These are phyloP conservation scores for Geotrichum klebahnii DNA, from an alignment of 1,139 yeast species.

Conservation along the genomic window DNA sequence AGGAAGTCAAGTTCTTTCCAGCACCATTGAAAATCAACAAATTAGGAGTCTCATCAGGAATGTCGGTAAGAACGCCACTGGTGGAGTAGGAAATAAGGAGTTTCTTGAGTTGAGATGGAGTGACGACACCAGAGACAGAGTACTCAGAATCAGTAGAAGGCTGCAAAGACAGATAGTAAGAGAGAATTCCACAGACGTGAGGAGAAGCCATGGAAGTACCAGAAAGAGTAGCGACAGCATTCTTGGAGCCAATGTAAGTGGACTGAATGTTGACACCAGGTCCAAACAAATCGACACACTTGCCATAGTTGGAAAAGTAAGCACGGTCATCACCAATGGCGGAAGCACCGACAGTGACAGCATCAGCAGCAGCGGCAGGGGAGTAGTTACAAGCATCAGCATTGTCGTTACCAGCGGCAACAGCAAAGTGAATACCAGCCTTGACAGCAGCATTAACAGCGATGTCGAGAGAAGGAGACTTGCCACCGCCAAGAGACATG, in stretches of 20 bases:
- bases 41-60: conserved; percentile 84
- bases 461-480: conserved; percentile 49
- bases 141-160: conserved; percentile 79
- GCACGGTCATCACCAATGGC: conserved; percentile 50
- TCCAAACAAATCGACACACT: conserved; percentile 62
- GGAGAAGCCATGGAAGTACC: conserved; percentile 99
- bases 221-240: conserved; percentile 83
- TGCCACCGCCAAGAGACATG: conserved; percentile 63
- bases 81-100: conserved; percentile 79
- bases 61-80: conserved; percentile 58
- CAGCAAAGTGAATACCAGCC: conserved; percentile 59
- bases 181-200: conserved; percentile 79
- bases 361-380: conserved; percentile 58
- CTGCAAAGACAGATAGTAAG: conserved; percentile 87
- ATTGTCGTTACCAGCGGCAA: conserved; percentile 66
- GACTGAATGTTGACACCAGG: conserved; percentile 55
- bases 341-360: conserved; percentile 62
- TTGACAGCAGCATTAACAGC: conserved; percentile 59
- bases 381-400: conserved; percentile 60
- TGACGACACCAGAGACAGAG: conserved; percentile 54
- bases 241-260: conserved; percentile 74
- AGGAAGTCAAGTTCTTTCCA: conserved; percentile 69
- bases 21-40: conserved; percentile 90
- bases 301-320: conserved; percentile 60
- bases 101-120: conserved; percentile 87